These are phyloP conservation scores for Candida labiduridarum DNA, from an alignment of 1,139 yeast genomes.

Conservation along the genomic window DNA sequence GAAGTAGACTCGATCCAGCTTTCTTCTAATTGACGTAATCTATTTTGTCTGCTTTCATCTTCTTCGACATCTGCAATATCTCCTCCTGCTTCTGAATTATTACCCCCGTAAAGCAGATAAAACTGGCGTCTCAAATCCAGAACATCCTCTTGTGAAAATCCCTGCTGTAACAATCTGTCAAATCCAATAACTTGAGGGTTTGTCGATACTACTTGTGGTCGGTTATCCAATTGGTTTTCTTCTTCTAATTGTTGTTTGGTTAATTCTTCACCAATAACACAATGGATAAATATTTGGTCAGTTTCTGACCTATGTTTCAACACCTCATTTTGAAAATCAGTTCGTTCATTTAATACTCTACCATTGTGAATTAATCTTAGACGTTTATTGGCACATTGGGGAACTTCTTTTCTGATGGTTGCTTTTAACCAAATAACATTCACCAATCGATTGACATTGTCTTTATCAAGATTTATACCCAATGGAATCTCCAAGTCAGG, in stretches of 20 bases:
- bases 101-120: constrained; percentile 52
- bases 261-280: constrained; percentile 76
- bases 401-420: constrained; percentile 29
- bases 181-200: constrained; percentile 81
- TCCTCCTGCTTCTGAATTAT: constrained; percentile 11
- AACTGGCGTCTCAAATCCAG: constrained; percentile 74
- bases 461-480: constrained; percentile 30
- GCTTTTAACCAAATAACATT: constrained; percentile 30
- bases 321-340: constrained; percentile 57
- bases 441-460: constrained; percentile 34
- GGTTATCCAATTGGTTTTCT: constrained; percentile 63
- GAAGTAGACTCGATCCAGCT: constrained; percentile 89
- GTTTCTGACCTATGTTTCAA: constrained; percentile 29
- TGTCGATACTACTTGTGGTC: constrained; percentile 52
- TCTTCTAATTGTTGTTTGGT: constrained; percentile 58
- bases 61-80: constrained; percentile 44
- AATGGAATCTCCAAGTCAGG: constrained; percentile 35
- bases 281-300: constrained; percentile 62
- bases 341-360: constrained; percentile 61
- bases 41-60: constrained; percentile 38
- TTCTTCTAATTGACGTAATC: constrained; percentile 72
- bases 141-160: constrained; percentile 79
- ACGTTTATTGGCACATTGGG: constrained; percentile 45
- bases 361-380: constrained; percentile 78
- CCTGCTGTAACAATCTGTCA: constrained; percentile 80